phyloP scores from a whole-genome alignment of 2,329 filamentous ascomycete species.

The Monilinia polystroma region DNA sequence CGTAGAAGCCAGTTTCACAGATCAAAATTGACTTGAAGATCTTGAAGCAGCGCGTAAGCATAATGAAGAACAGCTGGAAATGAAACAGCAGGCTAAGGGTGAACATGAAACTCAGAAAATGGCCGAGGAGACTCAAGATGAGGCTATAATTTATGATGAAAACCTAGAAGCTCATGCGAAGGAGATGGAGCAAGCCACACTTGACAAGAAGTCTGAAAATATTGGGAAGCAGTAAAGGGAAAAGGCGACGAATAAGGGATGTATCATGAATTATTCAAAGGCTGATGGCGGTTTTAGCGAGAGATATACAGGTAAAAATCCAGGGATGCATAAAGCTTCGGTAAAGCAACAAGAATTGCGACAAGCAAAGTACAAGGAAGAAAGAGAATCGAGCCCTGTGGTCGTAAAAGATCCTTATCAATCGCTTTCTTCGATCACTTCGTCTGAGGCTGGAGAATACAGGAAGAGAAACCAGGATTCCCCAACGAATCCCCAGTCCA shows the following conservation, averaged over 20 bases:
- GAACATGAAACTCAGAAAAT: slow-evolving; percentile 1
- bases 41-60: not conserved
- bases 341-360: not conserved
- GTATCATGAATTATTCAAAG: not conserved
- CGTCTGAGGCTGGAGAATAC: not conserved
- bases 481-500: not conserved
- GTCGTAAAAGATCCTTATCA: not conserved
- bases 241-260: not conserved
- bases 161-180: not conserved
- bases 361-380: not conserved
- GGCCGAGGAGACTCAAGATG: not conserved
- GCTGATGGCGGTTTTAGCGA: not conserved
- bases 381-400: not conserved
- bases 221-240: not conserved
- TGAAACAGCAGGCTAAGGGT: not conserved
- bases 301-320: not conserved
- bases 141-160: not conserved
- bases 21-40: slow-evolving; percentile 33
- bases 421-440: not conserved
- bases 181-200: not conserved
- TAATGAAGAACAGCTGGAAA: not conserved
- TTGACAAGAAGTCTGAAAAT: slow-evolving; percentile 1
- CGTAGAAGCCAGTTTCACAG: slow-evolving; percentile 37
- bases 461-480: slow-evolving; percentile 2
- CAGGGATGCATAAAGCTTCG: not conserved